Evolutionary conservation across 495 filamentous ascomycete genomes (phyloP).

Genomic region (Margaritispora aquatica): DNA sequence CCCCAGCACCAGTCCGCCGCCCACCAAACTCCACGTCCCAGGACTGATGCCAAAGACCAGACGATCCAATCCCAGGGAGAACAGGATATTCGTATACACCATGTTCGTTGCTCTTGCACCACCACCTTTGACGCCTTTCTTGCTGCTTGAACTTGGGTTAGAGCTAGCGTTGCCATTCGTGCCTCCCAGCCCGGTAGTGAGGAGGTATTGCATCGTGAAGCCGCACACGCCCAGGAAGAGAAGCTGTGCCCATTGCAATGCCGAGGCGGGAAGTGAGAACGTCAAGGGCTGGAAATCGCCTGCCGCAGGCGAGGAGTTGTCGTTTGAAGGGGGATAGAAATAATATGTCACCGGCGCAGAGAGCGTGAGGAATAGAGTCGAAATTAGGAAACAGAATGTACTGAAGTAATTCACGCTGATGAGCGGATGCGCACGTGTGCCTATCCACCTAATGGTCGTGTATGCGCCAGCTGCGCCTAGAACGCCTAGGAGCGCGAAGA

Average conservation of each 20-base stretch:
- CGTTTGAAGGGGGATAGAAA: background rate
- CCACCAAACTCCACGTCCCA: slow-evolving; percentile 57
- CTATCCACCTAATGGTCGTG: slow-evolving; percentile 80
- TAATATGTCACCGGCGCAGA: slow-evolving; percentile 33
- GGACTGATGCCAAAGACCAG: slow-evolving; percentile 70
- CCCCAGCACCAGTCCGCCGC: slow-evolving; percentile 72
- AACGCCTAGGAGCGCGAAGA: slow-evolving; percentile 72
- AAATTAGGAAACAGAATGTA: slow-evolving; percentile 60
- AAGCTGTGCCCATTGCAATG: slow-evolving; percentile 66
- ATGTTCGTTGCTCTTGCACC: slow-evolving; percentile 77
- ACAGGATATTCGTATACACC: slow-evolving; percentile 90
- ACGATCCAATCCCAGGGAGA: slow-evolving; percentile 77
- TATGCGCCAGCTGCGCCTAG: slow-evolving; percentile 72
- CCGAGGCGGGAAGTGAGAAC: slow-evolving; percentile 42
- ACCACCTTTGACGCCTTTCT: slow-evolving; percentile 37
- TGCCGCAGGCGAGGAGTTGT: too few relatives aligned
- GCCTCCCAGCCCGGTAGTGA: slow-evolving; percentile 79
- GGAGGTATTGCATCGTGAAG: slow-evolving; percentile 79
- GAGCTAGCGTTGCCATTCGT: too few relatives aligned
- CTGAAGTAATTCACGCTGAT: slow-evolving; percentile 87
- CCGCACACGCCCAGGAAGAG: slow-evolving; percentile 66
- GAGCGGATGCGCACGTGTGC: slow-evolving; percentile 74
- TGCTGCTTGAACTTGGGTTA: too few relatives aligned
- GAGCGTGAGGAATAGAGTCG: slow-evolving; percentile 47
- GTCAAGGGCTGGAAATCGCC: too few relatives aligned